These are phyloP conservation scores for Acanthamoeba sp. DNA, from an alignment of 208 protist genomes.

Conservation along the genomic window DNA sequence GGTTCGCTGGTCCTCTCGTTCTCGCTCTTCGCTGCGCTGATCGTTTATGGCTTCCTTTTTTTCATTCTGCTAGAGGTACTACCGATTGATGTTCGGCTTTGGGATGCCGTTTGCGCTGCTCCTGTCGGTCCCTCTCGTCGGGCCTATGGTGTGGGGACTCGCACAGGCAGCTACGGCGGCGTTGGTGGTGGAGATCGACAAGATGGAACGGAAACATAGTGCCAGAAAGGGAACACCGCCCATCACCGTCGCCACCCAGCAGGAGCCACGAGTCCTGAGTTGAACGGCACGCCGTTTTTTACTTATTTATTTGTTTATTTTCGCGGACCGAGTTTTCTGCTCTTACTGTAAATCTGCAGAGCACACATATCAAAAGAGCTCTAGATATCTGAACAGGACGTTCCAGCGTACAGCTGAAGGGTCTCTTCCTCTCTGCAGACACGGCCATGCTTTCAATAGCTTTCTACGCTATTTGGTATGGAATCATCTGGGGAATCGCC, in stretches of 20 bases:
- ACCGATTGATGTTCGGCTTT: slow-evolving; percentile 62
- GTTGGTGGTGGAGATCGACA: slow-evolving; percentile 11
- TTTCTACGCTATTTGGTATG: slow-evolving; percentile 45
- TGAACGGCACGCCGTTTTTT: too few relatives aligned
- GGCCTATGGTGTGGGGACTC: background rate
- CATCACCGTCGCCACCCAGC: background rate
- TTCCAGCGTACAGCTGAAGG: too few relatives aligned
- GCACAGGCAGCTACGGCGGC: slow-evolving; percentile 46
- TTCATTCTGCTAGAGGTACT: background rate
- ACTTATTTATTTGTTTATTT: background rate
- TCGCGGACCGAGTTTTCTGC: too few relatives aligned
- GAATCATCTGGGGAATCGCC: slow-evolving; percentile 21
- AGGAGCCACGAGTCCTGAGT: too few relatives aligned
- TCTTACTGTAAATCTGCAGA: too few relatives aligned
- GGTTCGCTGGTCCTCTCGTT: background rate
- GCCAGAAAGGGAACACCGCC: background rate
- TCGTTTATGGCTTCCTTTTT: too few relatives aligned
- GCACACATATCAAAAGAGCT: too few relatives aligned
- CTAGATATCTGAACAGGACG: too few relatives aligned
- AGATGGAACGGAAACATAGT: background rate
- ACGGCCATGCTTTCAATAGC: background rate
- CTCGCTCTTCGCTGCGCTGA: background rate
- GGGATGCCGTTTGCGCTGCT: slow-evolving; percentile 52
- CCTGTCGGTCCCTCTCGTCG: slow-evolving; percentile 19
- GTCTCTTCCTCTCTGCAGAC: too few relatives aligned